Evolutionary conservation across 2,329 filamentous ascomycete species (phyloP).

Genomic region (Nemania serpens): DNA sequence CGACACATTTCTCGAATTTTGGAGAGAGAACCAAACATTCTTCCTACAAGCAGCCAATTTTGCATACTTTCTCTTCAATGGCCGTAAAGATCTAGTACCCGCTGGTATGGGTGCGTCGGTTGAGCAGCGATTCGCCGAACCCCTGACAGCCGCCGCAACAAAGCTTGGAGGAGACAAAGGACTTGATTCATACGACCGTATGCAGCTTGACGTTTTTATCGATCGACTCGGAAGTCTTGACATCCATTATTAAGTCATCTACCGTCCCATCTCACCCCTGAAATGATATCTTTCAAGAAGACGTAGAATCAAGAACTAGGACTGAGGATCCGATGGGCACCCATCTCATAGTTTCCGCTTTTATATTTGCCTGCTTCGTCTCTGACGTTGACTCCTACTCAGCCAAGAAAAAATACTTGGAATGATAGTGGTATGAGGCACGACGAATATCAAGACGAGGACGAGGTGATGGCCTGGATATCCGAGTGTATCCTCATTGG

Average conservation of each 20-base stretch:
- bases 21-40: slow-evolving; percentile 56
- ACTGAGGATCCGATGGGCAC: neutral
- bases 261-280: neutral
- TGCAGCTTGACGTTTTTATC: slow-evolving; percentile 49
- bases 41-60: slow-evolving; percentile 66
- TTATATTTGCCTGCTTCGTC: neutral
- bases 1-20: slow-evolving; percentile 55
- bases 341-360: neutral
- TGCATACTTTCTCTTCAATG: slow-evolving; percentile 59
- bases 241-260: slow-evolving; percentile 4
- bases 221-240: slow-evolving; percentile 49
- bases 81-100: slow-evolving; percentile 55
- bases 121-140: slow-evolving; percentile 62
- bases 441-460: neutral
- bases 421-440: neutral
- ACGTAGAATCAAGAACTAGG: neutral
- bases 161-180: slow-evolving; percentile 40
- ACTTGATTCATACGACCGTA: slow-evolving; percentile 40
- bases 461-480: neutral
- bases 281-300: neutral
- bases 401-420: neutral
- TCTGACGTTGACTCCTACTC: neutral
- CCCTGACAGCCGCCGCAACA: slow-evolving; percentile 51
- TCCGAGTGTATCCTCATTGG: neutral
- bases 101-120: slow-evolving; percentile 61